These are phyloP conservation scores for Pseudogymnoascus pannorum DNA, from an alignment of 2,329 filamentous ascomycete genomes.

Conservation along the genomic window DNA sequence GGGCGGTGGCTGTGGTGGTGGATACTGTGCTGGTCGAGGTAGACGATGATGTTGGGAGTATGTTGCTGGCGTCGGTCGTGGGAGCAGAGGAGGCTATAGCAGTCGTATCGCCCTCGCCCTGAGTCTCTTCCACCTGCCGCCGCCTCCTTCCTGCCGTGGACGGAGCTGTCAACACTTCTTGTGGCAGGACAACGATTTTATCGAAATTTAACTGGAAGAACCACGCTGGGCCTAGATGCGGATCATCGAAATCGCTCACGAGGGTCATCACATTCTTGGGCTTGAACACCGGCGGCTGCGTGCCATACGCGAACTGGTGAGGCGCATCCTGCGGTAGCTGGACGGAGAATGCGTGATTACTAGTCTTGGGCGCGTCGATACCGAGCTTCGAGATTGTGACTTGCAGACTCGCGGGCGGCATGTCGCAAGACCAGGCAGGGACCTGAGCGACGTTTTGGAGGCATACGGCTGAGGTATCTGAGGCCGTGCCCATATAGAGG, in stretches of 20 bases:
- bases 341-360: slow-evolving; percentile 28
- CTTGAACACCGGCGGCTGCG: slow-evolving; percentile 48
- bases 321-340: slow-evolving; percentile 33
- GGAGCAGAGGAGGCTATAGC: too few relatives aligned
- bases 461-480: slow-evolving; percentile 46
- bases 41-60: background rate
- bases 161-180: slow-evolving; percentile 17
- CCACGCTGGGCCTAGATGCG: slow-evolving; percentile 51
- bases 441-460: slow-evolving; percentile 47
- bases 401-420: slow-evolving; percentile 27
- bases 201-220: slow-evolving; percentile 57
- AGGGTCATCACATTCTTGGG: slow-evolving; percentile 42
- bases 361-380: slow-evolving; percentile 20
- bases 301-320: slow-evolving; percentile 48
- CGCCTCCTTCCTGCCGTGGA: slow-evolving; percentile 17
- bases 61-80: background rate
- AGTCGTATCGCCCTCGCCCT: too few relatives aligned
- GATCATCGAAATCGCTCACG: slow-evolving; percentile 50
- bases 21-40: too few relatives aligned
- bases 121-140: too few relatives aligned
- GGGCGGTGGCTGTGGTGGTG: background rate
- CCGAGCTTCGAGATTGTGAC: slow-evolving; percentile 13
- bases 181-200: slow-evolving; percentile 51
- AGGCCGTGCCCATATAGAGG: slow-evolving; percentile 45
- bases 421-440: slow-evolving; percentile 57